These are phyloP conservation scores for Aspergillus ruber DNA, from an alignment of 2,329 filamentous ascomycete species.

Conservation along the genomic window DNA sequence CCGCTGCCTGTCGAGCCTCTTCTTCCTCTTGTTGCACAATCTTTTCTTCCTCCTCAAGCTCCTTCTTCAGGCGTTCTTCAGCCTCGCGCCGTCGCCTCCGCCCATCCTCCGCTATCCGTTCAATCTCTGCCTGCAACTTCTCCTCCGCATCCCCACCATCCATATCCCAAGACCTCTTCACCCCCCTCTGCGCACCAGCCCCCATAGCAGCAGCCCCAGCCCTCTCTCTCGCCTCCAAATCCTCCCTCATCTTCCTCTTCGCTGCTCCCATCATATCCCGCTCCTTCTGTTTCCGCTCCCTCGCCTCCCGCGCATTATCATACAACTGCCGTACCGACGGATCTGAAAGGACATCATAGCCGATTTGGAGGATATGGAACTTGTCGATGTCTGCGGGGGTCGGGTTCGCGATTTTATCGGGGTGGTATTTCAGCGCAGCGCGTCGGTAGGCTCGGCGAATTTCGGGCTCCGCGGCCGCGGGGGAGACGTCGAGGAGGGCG, in stretches of 20 bases:
- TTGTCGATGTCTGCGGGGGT: slow-evolving; percentile 65
- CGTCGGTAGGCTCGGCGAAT: slow-evolving; percentile 80
- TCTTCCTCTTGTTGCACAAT: slow-evolving; percentile 35
- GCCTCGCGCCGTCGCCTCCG: slow-evolving; percentile 46
- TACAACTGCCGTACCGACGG: slow-evolving; percentile 66
- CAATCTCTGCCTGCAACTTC: slow-evolving; percentile 49
- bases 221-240: slow-evolving; percentile 71
- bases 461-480: slow-evolving; percentile 61
- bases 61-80: slow-evolving; percentile 41
- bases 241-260: slow-evolving; percentile 72
- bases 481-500: slow-evolving; percentile 62
- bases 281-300: slow-evolving; percentile 62
- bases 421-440: slow-evolving; percentile 83
- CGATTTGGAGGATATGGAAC: slow-evolving; percentile 79
- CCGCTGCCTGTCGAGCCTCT: slow-evolving; percentile 35
- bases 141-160: slow-evolving; percentile 39
- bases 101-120: slow-evolving; percentile 48
- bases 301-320: slow-evolving; percentile 67
- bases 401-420: slow-evolving; percentile 73
- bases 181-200: slow-evolving; percentile 44
- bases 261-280: slow-evolving; percentile 67
- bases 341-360: slow-evolving; percentile 76
- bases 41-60: slow-evolving; percentile 36
- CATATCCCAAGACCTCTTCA: slow-evolving; percentile 49
- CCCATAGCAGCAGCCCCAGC: slow-evolving; percentile 33